Base-by-base conservation (phyloP, 176 grass and related monocot species). In the Aegilops longissima region DNA sequence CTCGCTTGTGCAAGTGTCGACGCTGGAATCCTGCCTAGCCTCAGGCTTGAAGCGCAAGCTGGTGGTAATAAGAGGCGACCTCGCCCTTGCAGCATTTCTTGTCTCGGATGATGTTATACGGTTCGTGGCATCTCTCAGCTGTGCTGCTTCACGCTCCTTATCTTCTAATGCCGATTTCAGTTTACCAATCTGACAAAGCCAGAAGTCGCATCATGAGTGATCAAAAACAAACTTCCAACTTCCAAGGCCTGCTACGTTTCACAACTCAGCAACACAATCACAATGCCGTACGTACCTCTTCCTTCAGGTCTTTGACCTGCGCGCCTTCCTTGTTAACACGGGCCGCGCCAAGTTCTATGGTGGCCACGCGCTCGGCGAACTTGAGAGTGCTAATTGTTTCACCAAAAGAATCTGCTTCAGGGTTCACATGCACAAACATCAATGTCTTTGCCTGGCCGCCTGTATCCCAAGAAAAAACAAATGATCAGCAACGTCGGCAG, bases 401-500 rank as follows among this genome's bases (percentile, higher is more conserved):
- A 76, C 81, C 87, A 86, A 92, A 94, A 31, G 92, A 78, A 84
- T 92, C 83, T 49, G 66, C 66, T 90, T 98, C 93, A 77, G 95
- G 95, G 51, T 95, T 98, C 70, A 95, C 78, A 73, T 98, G 93
- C 40, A 92, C 93, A 90, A 97, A 93, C 95, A 98, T 98, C 70
- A 98, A 90, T 20, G 95, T 98, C 86, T 98, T 98, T 38, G 95
- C 95, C 61, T 95, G 95, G 13, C 95, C 95, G 79, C 95, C 95
- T 98, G 44, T 56, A 86, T 87, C 33, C 38, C 35, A 79, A 83
- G 39, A 39, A 66, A 66, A 63, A 87, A 82, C 12, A 61, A 67
- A 68, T n/a, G 27, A 9, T 90, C 47, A 81, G 42, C 27, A 7
- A 45, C 12, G 2, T 84, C 4, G 5, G 3, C 39, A 80, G 61